Evolutionary conservation across 345 rosid genomes (phyloP).

Genomic region (Syzygium grande): DNA sequence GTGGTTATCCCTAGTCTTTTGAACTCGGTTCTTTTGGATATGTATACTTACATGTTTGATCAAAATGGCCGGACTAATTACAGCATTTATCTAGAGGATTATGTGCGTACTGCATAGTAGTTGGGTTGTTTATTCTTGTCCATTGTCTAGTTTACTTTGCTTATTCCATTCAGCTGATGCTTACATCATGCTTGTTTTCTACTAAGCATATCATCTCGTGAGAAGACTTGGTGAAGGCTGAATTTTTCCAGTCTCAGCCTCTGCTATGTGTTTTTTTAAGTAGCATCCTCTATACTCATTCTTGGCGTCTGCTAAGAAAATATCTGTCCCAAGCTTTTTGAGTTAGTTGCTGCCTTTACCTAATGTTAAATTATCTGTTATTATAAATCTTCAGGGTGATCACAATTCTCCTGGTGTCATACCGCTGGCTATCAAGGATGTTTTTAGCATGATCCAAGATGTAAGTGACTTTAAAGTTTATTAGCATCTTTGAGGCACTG

Average conservation of each 20-base stretch:
- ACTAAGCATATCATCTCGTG: not conserved
- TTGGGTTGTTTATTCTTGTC: not conserved
- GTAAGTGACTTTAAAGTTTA: slow-evolving; percentile 36
- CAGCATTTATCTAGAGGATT: not conserved
- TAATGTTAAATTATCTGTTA: not conserved
- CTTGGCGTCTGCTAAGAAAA: not conserved
- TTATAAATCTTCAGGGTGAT: slow-evolving; percentile 69
- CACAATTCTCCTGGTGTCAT: slow-evolving; percentile 91
- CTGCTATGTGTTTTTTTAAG: not conserved
- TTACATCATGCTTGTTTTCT: not conserved
- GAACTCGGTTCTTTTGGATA: not conserved
- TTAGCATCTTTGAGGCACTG: not conserved
- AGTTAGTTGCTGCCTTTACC: not conserved
- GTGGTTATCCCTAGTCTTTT: not conserved
- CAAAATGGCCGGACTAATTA: not conserved
- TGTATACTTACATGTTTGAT: not conserved
- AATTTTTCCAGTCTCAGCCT: not conserved
- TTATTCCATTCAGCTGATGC: not conserved
- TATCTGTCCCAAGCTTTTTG: not conserved
- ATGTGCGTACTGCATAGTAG: not conserved
- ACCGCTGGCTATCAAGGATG: slow-evolving; percentile 97
- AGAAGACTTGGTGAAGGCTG: not conserved
- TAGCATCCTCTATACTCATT: not conserved
- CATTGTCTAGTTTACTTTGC: not conserved
- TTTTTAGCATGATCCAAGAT: slow-evolving; percentile 96